phyloP scores from a whole-genome alignment of 306 rosid species.

The Ormosia semicastrata region DNA sequence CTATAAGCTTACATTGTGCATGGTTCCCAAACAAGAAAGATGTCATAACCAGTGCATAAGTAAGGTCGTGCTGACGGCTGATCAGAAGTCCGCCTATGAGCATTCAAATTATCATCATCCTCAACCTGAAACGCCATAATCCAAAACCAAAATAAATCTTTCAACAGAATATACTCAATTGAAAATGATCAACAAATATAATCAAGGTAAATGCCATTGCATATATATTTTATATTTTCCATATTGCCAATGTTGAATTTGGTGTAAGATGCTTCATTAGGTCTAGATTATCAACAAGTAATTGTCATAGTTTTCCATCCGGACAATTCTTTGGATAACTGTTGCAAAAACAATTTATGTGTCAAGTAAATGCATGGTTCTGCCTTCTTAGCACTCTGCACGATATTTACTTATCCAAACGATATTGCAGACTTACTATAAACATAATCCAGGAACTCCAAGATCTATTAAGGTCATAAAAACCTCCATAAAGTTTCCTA shows the following conservation, averaged over 20 bases:
- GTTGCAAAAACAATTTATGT: background rate
- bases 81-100: slow-evolving; percentile 26
- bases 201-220: slow-evolving; percentile 17
- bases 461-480: background rate
- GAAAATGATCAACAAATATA: background rate
- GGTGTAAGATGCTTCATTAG: slow-evolving; percentile 17
- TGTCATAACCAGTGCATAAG: slow-evolving; percentile 92
- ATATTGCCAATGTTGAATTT: slow-evolving; percentile 12
- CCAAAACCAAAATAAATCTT: slow-evolving; percentile 13
- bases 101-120: slow-evolving; percentile 39
- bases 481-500: background rate
- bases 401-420: background rate
- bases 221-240: slow-evolving; percentile 1
- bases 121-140: slow-evolving; percentile 52
- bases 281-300: background rate
- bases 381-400: background rate
- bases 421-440: background rate
- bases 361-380: slow-evolving; percentile 9
- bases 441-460: background rate
- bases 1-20: slow-evolving; percentile 74
- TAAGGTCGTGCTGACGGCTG: slow-evolving; percentile 58
- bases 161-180: background rate
- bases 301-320: background rate
- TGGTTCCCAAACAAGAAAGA: slow-evolving; percentile 95
- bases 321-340: background rate